Base-by-base conservation (phyloP, 306 rosid species). In the Chamaecrista fasciculata region DNA sequence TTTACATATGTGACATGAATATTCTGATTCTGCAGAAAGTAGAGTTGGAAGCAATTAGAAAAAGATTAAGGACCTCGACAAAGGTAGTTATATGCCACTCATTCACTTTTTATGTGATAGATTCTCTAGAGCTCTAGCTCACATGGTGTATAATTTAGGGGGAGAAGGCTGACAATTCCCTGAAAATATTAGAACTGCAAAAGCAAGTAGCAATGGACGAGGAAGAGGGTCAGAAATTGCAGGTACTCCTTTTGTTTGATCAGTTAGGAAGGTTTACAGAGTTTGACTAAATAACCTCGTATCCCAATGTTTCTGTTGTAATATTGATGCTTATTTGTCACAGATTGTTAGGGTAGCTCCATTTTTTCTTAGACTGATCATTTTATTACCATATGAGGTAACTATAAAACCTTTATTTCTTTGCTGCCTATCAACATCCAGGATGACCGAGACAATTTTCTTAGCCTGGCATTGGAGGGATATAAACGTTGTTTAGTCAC, bases 361-460 rank as follows among this genome's bases (percentile, higher is more conserved):
- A 36, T 19, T 3, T 39, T 49, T 28, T 25, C 33, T 55, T 29
- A 39, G 21, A 49, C 9, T 42, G 33, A 16, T 8, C 67, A n/a
- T 29, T 0, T 14, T n/a, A 21, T n/a, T 39, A 21, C 36, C 31
- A 61, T 24, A 67, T 62, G 20, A 8, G 12, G 7, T 56, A 18
- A 33, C 34, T 67, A 15, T 25, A 52, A 24, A 8, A 42, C 8
- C 37, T 50, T 55, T 12, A 62, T 53, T 42, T 48, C 62, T 67
- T 31, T 67, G 21, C 53, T 80, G 52, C 68, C 62, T 51, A 53
- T 78, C 15, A 40, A 66, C 61, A 25, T 44, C 59, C 91, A 93
- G 98, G 98, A 84, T 85, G 98, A 90, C 74, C 84, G 91, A 48
- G 97, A 93, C 83, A 88, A 86, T 79, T 90, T 93, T 82, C 93